Evolutionary conservation across 306 rosid genomes (phyloP).

Genomic region (Cucurbita argyrosperma): DNA sequence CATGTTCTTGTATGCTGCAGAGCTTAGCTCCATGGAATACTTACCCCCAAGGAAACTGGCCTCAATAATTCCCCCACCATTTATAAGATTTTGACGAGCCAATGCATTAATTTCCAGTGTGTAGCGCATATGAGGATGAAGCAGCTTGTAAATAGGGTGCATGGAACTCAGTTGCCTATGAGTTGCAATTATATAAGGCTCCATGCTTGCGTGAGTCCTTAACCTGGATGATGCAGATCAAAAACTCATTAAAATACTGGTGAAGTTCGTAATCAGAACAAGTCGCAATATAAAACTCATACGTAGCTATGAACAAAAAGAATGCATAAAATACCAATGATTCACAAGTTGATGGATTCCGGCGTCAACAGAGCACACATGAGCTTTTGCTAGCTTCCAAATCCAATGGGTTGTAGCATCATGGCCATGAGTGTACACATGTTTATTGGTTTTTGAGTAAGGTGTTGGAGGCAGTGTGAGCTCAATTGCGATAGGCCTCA

Average conservation of each 20-base stretch:
- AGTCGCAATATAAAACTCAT: background rate
- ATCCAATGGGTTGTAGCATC: conserved; percentile 76
- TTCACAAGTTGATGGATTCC: conserved; percentile 91
- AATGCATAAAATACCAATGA: conserved; percentile 47
- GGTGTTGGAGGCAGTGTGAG: conserved; percentile 62
- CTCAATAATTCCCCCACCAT: conserved; percentile 90
- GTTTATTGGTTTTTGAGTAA: conserved; percentile 32
- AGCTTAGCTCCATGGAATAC: conserved; percentile 73
- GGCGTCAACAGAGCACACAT: conserved; percentile 77
- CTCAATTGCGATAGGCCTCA: conserved; percentile 74
- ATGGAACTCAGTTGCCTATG: conserved; percentile 77
- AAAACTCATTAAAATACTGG: conserved; percentile 1
- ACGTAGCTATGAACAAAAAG: background rate
- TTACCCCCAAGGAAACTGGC: conserved; percentile 83
- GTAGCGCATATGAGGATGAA: conserved; percentile 93
- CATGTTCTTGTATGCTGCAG: conserved; percentile 63
- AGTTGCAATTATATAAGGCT: conserved; percentile 82
- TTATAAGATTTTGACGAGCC: conserved; percentile 73
- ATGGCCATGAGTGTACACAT: conserved; percentile 64
- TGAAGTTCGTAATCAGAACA: background rate
- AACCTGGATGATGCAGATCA: conserved; percentile 44
- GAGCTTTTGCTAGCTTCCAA: conserved; percentile 97
- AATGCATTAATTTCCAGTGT: conserved; percentile 81
- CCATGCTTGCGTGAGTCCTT: conserved; percentile 94
- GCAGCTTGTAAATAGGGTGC: conserved; percentile 86